A percentile compares a stretch with the other conserved stretches of the same genome.
Evolutionary conservation across 2,329 filamentous ascomycete genomes (phyloP).

Genomic region (Penicillium aurantiogriseum): DNA sequence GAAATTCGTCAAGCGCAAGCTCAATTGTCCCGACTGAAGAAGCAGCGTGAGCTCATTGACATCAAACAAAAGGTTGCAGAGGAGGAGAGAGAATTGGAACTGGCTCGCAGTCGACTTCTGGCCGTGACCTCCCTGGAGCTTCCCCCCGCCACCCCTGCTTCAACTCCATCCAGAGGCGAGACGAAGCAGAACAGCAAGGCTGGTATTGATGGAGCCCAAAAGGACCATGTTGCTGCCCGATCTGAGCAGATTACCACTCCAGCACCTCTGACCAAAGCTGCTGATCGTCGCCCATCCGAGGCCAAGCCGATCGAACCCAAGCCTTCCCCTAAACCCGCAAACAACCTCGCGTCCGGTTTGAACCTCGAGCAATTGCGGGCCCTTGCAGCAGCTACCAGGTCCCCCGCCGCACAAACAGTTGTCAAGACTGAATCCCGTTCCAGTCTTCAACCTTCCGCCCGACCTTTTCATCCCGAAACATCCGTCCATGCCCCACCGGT

Average conservation of each 20-base stretch:
- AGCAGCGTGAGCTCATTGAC: slow-evolving; percentile 11
- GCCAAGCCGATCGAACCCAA: background rate
- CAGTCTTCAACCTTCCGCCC: background rate
- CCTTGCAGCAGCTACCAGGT: slow-evolving; percentile 9
- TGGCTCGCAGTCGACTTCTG: slow-evolving; percentile 3
- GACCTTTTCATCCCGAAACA: background rate
- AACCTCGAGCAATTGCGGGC: slow-evolving; percentile 4
- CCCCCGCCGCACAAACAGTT: background rate
- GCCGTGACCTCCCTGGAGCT: background rate
- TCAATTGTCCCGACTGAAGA: slow-evolving; percentile 7
- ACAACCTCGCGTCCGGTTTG: background rate
- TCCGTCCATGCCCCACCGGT: background rate
- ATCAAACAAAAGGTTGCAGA: slow-evolving; percentile 12
- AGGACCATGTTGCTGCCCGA: background rate
- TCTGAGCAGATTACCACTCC: background rate
- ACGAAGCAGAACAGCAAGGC: background rate
- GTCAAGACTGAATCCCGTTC: background rate
- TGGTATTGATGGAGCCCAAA: slow-evolving; percentile 1
- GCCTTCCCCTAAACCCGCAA: background rate
- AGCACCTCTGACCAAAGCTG: background rate
- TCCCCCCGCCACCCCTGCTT: background rate
- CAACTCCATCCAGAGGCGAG: background rate
- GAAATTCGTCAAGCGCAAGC: slow-evolving; percentile 9
- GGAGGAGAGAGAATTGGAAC: slow-evolving; percentile 2
- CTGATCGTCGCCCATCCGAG: background rate